Base-by-base conservation (phyloP, 1,284 basidiomycete species). In the Lentinus polychrous region DNA sequence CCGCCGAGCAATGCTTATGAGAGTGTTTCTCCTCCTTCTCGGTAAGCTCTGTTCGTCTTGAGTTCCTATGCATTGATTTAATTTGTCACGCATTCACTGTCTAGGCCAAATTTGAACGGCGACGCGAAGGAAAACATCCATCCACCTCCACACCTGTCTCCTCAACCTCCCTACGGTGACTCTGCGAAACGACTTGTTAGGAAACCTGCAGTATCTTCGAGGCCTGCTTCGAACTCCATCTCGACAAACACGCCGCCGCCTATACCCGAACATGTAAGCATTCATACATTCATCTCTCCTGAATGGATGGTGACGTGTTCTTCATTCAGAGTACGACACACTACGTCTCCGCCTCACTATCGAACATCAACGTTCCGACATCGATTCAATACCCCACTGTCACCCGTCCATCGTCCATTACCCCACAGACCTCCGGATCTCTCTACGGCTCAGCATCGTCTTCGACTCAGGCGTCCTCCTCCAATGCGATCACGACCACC, bases 321-420 rank as follows among this genome's bases (percentile, higher is more conserved):
- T 7, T 17, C 49, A 23, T 4, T 36, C 49, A 67, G 65, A 52
- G 57, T 42, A 40, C 57, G 23, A 54, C 66, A 48, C 63, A 67
- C 50, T 54, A 66, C 34, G 56, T 63, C 49, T 58, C 65, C 10
- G 60, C 66, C 15, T 59, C 69, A 27, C 55, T 68, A 49, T 43
- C 58, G 22, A 67, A 60, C 40, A 61, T 65, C 35, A 47, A 61
- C 14, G 56, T 5, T 24, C 14, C 22, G 5, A 48, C 69, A 34
- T 51, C 63, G 1, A 75, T 76, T 15, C 66, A 72, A 68, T 78
- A 78, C 63, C 76, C 75, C 23, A 60, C 63, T 53, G 66, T 73
- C 41, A 49, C 59, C 39, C 65, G 60, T 8, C 27, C 27, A 27
- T 27, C 27, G 4, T 60, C 63, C 31, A 62, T 65, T 48, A 61